Conservation (phyloP, 2,329 filamentous ascomycete genomes). For the Aspergillus sp. region DNA sequence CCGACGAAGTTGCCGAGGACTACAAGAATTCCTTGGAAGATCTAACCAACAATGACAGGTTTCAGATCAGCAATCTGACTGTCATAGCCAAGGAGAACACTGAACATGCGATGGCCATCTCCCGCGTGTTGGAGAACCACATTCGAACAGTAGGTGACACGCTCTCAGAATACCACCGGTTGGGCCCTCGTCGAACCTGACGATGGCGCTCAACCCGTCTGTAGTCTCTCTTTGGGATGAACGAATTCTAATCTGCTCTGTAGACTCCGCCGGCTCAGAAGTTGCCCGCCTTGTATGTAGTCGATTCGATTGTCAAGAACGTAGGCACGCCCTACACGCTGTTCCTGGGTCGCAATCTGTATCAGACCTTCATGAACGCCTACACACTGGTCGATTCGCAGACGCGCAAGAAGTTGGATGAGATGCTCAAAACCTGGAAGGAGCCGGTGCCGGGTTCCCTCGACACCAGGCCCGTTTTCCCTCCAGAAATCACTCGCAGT, state of each 20-base stretch:
- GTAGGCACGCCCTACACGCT: conserved; percentile 96
- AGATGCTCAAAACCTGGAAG: conserved; percentile 98
- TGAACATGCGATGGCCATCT: conserved; percentile 90
- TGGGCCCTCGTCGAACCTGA: conserved; percentile 17
- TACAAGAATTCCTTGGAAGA: conserved; percentile 93
- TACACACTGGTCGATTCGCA: conserved; percentile 84
- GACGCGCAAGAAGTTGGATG: conserved; percentile 88
- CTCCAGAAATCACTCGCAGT: conserved; percentile 78
- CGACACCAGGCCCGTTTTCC: conserved; percentile 89
- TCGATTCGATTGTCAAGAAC: conserved; percentile 98
- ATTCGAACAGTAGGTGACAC: conserved; percentile 81
- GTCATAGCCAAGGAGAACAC: conserved; percentile 97
- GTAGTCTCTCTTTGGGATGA: conserved; percentile 27
- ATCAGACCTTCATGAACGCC: conserved; percentile 93
- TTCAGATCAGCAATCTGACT: conserved; percentile 96
- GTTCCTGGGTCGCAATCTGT: conserved; percentile 89
- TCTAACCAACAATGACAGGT: conserved; percentile 83
- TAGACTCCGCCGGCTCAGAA: conserved; percentile 88
- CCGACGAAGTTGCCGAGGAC: conserved; percentile 90
- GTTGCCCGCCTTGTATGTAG: conserved; percentile 91
- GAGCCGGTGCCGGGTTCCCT: conserved; percentile 92
- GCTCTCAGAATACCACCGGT: conserved; percentile 13
- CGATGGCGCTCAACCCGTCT: conserved; percentile 16
- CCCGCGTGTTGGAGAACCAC: conserved; percentile 84
- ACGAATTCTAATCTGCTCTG: conserved; percentile 38